Evolutionary conservation across 75 land plant species (phyloP), one percentile per base, ranked within the genome.

Genomic region (Isoetes taiwanensis): DNA sequence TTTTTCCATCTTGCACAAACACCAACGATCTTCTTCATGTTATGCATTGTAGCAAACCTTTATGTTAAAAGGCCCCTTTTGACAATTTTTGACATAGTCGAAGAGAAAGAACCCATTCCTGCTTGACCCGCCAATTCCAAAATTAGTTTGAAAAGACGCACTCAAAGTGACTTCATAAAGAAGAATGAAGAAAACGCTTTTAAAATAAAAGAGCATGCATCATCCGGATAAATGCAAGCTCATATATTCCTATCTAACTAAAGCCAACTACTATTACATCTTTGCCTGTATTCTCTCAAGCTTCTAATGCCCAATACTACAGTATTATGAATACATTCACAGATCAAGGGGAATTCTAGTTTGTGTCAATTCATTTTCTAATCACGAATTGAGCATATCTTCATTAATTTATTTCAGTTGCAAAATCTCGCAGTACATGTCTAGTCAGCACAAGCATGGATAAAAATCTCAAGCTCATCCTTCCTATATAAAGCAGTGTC

Each of bases 391-490:
- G 42, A 79, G 35, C 30, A 63, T 30, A 24, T 71, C 71, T 67
- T 88, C 95, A 67, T 88, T 88, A 25, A 63, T 41, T 52, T 46
- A 56, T 58, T 88, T 89, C 39, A 84, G 43, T 89, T 86, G 74
- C 26, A 66, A 26, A 24, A 34, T 61, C 25, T 28, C 16, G 4
- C 54, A 40, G 6, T 10, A 23, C 0, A 23, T 29, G 14, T 37
- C 61, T 0, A 17, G 26, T n/a, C 11, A 32, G 10, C 42, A 61
- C 35, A 10, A 31, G 6, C n/a, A 55, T 28, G 8, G 23, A 35
- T 20, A 59, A 1, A 50, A 28, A 12, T 31, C 9, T 19, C 28
- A 34, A 64, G 28, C 26, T 19, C 3, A n/a, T n/a, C n/a, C n/a
- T n/a, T n/a, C n/a, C n/a, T n/a, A n/a, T n/a, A n/a, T n/a, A n/a